phyloP scores from a whole-genome alignment of 805 yeast species.

The Metschnikowia shivogae region DNA sequence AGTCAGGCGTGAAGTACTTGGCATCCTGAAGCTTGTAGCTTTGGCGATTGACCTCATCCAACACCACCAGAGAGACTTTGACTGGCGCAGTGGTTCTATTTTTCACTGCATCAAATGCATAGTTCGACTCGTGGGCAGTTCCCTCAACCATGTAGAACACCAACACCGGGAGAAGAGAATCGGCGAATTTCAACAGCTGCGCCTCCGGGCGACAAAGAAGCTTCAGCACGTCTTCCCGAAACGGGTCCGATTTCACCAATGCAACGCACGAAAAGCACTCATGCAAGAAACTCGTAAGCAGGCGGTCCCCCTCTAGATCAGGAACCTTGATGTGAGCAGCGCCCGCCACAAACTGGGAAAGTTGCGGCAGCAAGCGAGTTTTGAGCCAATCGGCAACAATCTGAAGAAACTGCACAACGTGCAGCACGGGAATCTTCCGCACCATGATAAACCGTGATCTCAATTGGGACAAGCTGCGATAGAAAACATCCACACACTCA shows the following conservation, averaged over 20 bases:
- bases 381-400: constrained; percentile 37
- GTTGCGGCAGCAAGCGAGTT: constrained; percentile 11
- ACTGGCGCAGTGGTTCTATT: neutral
- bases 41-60: constrained; percentile 55
- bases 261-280: constrained; percentile 54
- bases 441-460: constrained; percentile 48
- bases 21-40: constrained; percentile 53
- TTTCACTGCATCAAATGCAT: constrained; percentile 40
- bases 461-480: constrained; percentile 48
- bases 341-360: constrained; percentile 4
- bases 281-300: constrained; percentile 19
- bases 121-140: constrained; percentile 37
- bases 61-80: constrained; percentile 19
- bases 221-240: constrained; percentile 31
- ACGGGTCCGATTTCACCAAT: constrained; percentile 37
- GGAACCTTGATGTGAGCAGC: constrained; percentile 3
- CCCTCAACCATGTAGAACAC: constrained; percentile 57
- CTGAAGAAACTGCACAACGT: constrained; percentile 29
- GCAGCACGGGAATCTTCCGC: constrained; percentile 38
- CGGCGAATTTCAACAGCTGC: neutral
- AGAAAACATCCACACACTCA: constrained; percentile 51
- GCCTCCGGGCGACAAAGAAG: constrained; percentile 1
- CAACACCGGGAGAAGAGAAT: constrained; percentile 41
- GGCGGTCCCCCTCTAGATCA: neutral
- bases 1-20: constrained; percentile 38